Conservation (phyloP, 1,139 yeast species). For the Yamadazyma songkhlaensis region DNA sequence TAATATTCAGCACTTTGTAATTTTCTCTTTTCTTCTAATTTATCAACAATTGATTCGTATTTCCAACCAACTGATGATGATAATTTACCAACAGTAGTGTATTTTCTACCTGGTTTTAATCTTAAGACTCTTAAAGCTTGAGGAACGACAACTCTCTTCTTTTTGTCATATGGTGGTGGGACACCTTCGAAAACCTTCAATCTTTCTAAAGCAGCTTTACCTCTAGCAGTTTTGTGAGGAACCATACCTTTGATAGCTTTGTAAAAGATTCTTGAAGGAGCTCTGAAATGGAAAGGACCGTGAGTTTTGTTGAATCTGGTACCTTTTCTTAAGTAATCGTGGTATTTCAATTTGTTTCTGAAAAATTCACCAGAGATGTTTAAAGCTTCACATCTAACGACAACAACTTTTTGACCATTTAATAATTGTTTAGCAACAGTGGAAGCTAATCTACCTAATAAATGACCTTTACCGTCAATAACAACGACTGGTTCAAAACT, state of each 20-base stretch:
- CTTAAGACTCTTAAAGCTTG: conserved; percentile 99
- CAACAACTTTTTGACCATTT: conserved; percentile 96
- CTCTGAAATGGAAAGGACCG: conserved; percentile 99
- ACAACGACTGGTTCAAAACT: conserved; percentile 96
- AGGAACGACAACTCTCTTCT: conserved; percentile 99
- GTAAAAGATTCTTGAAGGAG: conserved; percentile 99
- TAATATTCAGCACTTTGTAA: conserved; percentile 98
- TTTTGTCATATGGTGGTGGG: conserved; percentile 99
- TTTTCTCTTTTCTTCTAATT: conserved; percentile 99
- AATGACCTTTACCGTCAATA: conserved; percentile 99
- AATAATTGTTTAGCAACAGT: conserved; percentile 97
- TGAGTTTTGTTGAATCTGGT: conserved; percentile 98
- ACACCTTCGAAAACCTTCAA: conserved; percentile 99
- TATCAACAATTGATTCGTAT: conserved; percentile 96
- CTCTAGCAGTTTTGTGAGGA: conserved; percentile 99
- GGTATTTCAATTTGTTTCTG: conserved; percentile 99
- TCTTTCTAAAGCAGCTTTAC: conserved; percentile 99
- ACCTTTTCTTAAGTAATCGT: conserved; percentile 99
- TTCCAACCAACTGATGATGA: conserved; percentile 99
- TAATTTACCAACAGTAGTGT: conserved; percentile 97
- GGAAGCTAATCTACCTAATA: conserved; percentile 99
- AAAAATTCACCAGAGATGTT: conserved; percentile 99
- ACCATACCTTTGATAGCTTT: conserved; percentile 99
- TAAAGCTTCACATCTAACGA: conserved; percentile 97
- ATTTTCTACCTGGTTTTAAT: conserved; percentile 99